phyloP scores from a whole-genome alignment of 2,329 filamentous ascomycete genomes.

The Pseudogymnoascus sp. region DNA sequence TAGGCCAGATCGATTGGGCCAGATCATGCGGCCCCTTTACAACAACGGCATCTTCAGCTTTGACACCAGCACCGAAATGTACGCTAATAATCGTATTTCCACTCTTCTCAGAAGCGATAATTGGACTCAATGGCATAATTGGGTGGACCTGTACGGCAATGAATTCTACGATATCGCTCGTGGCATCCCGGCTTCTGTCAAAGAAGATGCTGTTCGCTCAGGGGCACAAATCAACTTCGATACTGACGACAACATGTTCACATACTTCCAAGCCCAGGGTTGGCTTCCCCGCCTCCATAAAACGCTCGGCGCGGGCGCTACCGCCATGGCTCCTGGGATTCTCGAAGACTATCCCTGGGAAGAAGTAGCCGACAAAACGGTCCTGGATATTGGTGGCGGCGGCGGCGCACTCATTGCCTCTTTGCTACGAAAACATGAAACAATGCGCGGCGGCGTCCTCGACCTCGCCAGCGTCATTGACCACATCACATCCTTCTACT shows the following conservation, averaged over 20 bases:
- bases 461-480: slow-evolving; percentile 33
- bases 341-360: slow-evolving; percentile 37
- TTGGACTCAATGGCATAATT: slow-evolving; percentile 40
- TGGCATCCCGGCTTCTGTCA: slow-evolving; percentile 31
- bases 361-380: slow-evolving; percentile 27
- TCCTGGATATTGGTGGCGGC: slow-evolving; percentile 37
- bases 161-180: slow-evolving; percentile 38
- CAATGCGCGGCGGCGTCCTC: slow-evolving; percentile 30
- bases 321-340: slow-evolving; percentile 34
- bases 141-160: slow-evolving; percentile 38
- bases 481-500: slow-evolving; percentile 24
- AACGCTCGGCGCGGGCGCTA: slow-evolving; percentile 33
- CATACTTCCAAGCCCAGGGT: slow-evolving; percentile 31
- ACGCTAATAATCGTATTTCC: slow-evolving; percentile 32
- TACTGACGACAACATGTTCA: slow-evolving; percentile 36
- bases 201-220: slow-evolving; percentile 19
- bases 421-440: slow-evolving; percentile 27
- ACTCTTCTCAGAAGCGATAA: slow-evolving; percentile 30
- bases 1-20: slow-evolving; percentile 26
- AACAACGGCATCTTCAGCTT: slow-evolving; percentile 33
- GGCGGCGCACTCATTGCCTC: slow-evolving; percentile 32
- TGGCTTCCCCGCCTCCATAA: slow-evolving; percentile 31
- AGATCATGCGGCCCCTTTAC: slow-evolving; percentile 28
- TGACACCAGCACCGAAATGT: slow-evolving; percentile 23
- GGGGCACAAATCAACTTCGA: slow-evolving; percentile 35